Evolutionary conservation across 176 grass and related monocot genomes (phyloP).

Genomic region (Avena insularis): DNA sequence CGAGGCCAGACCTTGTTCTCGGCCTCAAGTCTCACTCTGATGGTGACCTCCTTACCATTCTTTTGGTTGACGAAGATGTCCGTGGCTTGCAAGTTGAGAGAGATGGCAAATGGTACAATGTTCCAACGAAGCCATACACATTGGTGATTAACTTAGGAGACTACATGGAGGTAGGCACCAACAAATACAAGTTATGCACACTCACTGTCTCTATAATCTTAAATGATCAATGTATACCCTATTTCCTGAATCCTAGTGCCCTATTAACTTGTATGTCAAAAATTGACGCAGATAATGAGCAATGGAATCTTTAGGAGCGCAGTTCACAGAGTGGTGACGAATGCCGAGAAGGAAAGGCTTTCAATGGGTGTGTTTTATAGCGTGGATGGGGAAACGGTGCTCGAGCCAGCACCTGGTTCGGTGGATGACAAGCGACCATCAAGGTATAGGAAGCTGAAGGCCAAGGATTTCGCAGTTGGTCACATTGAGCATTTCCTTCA

Average conservation of each 20-base stretch:
- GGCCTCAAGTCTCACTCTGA: not conserved
- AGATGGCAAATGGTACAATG: conserved; percentile 8
- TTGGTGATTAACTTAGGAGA: not conserved
- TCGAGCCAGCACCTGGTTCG: conserved; percentile 36
- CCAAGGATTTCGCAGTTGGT: conserved; percentile 18
- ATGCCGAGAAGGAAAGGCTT: conserved; percentile 38
- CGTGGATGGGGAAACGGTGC: conserved; percentile 30
- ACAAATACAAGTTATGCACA: not conserved
- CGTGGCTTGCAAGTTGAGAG: not conserved
- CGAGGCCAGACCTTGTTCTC: not conserved
- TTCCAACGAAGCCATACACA: not conserved
- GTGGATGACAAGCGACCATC: conserved; percentile 22
- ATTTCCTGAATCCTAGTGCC: not conserved
- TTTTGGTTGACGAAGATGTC: not conserved
- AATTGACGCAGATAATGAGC: conserved; percentile 56
- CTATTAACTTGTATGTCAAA: not conserved
- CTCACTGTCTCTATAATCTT: not conserved
- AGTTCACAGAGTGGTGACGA: conserved; percentile 56
- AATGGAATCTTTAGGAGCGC: conserved; percentile 51
- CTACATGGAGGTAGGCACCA: not conserved
- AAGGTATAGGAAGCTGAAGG: conserved; percentile 47
- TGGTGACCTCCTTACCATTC: not conserved
- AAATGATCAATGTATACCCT: not conserved
- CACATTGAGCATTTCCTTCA: too few relatives aligned
- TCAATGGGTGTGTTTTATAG: conserved; percentile 60